Evolutionary conservation across 495 filamentous ascomycete genomes (phyloP), one percentile per base, ranked within the genome.

Genomic region (Terfezia claveryi): DNA sequence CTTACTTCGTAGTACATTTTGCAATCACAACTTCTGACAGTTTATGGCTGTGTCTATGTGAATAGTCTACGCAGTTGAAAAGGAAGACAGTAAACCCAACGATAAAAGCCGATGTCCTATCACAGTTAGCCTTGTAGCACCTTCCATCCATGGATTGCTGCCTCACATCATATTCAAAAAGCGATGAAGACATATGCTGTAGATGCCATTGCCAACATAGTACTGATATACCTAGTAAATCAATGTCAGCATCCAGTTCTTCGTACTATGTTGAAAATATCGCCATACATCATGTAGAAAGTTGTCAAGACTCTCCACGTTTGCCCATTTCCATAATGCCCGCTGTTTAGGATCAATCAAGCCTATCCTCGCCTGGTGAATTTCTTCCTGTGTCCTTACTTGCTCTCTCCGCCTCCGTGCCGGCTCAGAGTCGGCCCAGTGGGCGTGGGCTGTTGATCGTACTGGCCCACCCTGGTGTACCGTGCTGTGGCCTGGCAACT

Each of bases 291-390:
- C 83, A 58, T 76, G 74, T 50, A 98, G 74, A 66, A 95, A 96
- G 57, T 80, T 82, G 66, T 98, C 91, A 56, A 98, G 70, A 63
- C 96, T 91, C 49, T 80, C 77, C 36, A 93, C 85, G 63, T 94
- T 95, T 55, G 84, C 83, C 87, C 91, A 98, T 64, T 81, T 80
- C 83, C 88, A 96, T 75, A 94, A 80, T 4, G 91, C 89, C 67
- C 80, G 85, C 61, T 87, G 80, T 68, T 81, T 83, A 11, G 82
- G 80, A 62, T 80, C 78, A 38, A 73, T 67, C 61, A 78, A 59
- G 52, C 69, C 67, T 64, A 81, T 58, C 52, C 72, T 53, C 53
- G 59, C 58, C 54, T 60, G 61, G 46, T 60, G 57, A 61, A 83
- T 80, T 53, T 79, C 79, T 23, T 74, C 70, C 58, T 79, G 76